phyloP scores from a whole-genome alignment of 805 yeast species.

The Candida anglica region DNA sequence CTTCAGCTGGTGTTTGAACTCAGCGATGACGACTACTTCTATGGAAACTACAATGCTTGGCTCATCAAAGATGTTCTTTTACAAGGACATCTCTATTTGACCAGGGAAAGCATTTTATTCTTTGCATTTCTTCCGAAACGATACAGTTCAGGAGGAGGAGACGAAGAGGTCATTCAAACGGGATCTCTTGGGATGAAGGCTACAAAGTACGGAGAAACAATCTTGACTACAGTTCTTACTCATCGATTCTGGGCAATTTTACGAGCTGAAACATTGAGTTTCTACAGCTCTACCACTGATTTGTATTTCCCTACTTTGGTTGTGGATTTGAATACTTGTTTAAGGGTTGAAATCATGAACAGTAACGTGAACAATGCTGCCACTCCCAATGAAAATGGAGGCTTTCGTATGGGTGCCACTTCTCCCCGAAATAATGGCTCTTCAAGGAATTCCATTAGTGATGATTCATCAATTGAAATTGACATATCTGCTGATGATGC shows the following conservation, averaged over 20 bases:
- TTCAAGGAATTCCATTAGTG: slow-evolving; percentile 18
- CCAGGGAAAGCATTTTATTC: slow-evolving; percentile 60
- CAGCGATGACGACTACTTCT: slow-evolving; percentile 50
- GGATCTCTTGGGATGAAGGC: slow-evolving; percentile 38
- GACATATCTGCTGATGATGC: slow-evolving; percentile 22
- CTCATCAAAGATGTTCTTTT: slow-evolving; percentile 73
- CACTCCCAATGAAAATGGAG: slow-evolving; percentile 1
- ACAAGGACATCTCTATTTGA: slow-evolving; percentile 81
- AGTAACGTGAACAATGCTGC: slow-evolving; percentile 7
- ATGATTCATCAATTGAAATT: slow-evolving; percentile 12
- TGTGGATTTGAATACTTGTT: slow-evolving; percentile 65
- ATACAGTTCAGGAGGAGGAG: slow-evolving; percentile 17
- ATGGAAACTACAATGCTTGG: slow-evolving; percentile 74
- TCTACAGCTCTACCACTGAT: slow-evolving; percentile 70
- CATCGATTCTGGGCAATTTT: slow-evolving; percentile 79
- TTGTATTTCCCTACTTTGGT: slow-evolving; percentile 79
- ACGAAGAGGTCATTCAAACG: slow-evolving; percentile 21
- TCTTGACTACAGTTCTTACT: slow-evolving; percentile 29
- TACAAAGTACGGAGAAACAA: slow-evolving; percentile 35
- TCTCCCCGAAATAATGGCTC: slow-evolving; percentile 8
- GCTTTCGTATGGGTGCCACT: not conserved
- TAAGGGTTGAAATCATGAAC: slow-evolving; percentile 51
- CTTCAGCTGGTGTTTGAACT: slow-evolving; percentile 38
- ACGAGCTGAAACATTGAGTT: slow-evolving; percentile 61
- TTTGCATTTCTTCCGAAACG: slow-evolving; percentile 72